Evolutionary conservation across 352 stramenopile species (phyloP), one percentile per base, ranked within the genome.

Genomic region (Phytophthora cryptogea): DNA sequence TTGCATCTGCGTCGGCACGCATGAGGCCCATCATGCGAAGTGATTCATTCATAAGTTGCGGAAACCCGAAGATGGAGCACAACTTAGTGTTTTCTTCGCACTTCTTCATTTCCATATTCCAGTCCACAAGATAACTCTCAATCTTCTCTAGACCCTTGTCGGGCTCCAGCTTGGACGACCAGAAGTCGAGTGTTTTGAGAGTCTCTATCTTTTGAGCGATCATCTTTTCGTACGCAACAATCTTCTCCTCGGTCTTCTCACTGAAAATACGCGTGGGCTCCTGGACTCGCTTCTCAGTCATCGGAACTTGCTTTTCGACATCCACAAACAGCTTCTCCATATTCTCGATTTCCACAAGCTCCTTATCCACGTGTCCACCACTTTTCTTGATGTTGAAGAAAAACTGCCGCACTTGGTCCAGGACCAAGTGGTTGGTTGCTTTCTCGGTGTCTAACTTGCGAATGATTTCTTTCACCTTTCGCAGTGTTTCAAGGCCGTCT

Each of bases 61-160:
- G 90, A 54, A 98, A 98, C 2, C 96, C 94, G 69, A 99, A 99
- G 30, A 98, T 95, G 13, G 74, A 76, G 67, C 93, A 98, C 17
- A 98, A 49, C 44, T 97, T 83, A 5, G 79, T 86, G 61, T 97
- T 98, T 52, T 96, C 88, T 31, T 97, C 92, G 39, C 97, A 87
- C 41, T 90, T 89, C 42, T 91, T 89, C 76, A 89, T 92, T 60
- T 98, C 94, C 48, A 88, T 89, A 6, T 93, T 88, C 74, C 83
- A 95, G 43, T 92, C 82, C 0, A 88, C 69, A 5, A 93, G 63
- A 37, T 93, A 93, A 23, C 61, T 86, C 31, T 90, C 87, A 37
- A 96, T 93, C 57, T 92, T 92, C 54, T 96, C 84, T 2, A 92
- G 53, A 2, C 74, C 86, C 49, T 90, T 90, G 11, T 93, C 86